Percentiles rank a stretch among this genome's conserved stretches.
Evolutionary conservation across 1,284 basidiomycete genomes (phyloP).

Genomic region (Stygiomarasmius scandens): DNA sequence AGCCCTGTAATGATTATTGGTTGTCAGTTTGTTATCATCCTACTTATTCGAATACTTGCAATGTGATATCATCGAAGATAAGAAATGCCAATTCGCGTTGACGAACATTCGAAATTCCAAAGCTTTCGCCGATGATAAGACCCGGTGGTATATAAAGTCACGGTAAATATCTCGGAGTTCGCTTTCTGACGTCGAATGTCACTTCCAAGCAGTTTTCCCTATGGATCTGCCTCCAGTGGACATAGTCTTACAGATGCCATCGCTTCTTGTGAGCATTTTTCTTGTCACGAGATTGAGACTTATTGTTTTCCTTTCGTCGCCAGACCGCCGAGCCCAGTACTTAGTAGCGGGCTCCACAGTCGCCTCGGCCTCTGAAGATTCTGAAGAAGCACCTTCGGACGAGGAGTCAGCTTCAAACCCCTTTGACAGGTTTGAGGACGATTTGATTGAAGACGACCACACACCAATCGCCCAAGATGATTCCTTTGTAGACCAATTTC

Average conservation of each 20-base stretch:
- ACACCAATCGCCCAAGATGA: conserved; percentile 27
- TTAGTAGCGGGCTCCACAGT: conserved; percentile 62
- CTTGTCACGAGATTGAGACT: not conserved
- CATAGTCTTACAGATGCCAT: conserved; percentile 16
- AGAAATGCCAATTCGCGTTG: too few relatives aligned
- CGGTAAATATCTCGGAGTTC: not conserved
- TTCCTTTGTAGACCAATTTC: conserved; percentile 42
- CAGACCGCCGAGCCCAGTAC: conserved; percentile 67
- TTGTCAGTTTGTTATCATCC: too few relatives aligned
- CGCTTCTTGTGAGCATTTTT: conserved; percentile 5
- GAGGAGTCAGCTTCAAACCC: conserved; percentile 34
- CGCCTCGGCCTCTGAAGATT: conserved; percentile 46
- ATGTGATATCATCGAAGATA: too few relatives aligned
- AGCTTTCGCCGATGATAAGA: not conserved
- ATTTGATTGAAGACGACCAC: conserved; percentile 17
- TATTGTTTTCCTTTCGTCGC: not conserved
- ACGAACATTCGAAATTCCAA: too few relatives aligned
- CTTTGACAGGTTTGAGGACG: conserved; percentile 30
- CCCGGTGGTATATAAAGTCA: not conserved
- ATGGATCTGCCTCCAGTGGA: conserved; percentile 16
- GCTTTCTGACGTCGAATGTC: not conserved
- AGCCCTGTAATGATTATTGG: not conserved
- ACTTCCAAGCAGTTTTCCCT: conserved; percentile 11
- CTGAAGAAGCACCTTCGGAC: conserved; percentile 30
- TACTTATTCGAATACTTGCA: too few relatives aligned